Conservation (phyloP, 441 rosid species). For the Populus hybrid region DNA sequence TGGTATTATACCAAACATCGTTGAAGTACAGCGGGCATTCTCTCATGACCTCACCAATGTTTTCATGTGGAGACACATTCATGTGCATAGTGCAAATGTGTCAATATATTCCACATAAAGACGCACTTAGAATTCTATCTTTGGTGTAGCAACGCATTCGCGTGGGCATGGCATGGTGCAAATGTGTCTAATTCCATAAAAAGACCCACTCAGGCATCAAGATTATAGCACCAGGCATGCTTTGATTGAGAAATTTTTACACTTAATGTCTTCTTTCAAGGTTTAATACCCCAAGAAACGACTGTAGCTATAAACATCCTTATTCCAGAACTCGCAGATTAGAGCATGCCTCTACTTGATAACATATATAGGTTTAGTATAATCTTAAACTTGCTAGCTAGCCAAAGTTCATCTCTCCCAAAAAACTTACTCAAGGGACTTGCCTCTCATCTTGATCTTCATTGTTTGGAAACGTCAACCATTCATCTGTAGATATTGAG, state of each 20-base stretch:
- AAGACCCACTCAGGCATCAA: not conserved
- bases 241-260: not conserved
- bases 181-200: not conserved
- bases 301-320: not conserved
- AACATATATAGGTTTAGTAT: too few relatives aligned
- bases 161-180: not conserved
- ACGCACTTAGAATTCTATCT: not conserved
- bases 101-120: not conserved
- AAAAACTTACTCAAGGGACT: not conserved
- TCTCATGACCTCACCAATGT: not conserved
- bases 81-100: not conserved
- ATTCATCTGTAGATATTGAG: conserved; percentile 15
- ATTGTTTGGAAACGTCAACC: conserved; percentile 24
- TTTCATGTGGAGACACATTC: not conserved
- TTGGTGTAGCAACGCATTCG: not conserved
- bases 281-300: not conserved
- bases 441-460: conserved; percentile 12
- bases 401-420: not conserved
- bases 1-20: not conserved
- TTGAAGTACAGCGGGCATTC: not conserved
- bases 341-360: not conserved
- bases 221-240: not conserved
- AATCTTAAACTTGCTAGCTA: not conserved
- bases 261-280: not conserved
- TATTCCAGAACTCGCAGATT: not conserved